Evolutionary conservation across 2,329 filamentous ascomycete species (phyloP).

Genomic region (Aspergillus fischeri): DNA sequence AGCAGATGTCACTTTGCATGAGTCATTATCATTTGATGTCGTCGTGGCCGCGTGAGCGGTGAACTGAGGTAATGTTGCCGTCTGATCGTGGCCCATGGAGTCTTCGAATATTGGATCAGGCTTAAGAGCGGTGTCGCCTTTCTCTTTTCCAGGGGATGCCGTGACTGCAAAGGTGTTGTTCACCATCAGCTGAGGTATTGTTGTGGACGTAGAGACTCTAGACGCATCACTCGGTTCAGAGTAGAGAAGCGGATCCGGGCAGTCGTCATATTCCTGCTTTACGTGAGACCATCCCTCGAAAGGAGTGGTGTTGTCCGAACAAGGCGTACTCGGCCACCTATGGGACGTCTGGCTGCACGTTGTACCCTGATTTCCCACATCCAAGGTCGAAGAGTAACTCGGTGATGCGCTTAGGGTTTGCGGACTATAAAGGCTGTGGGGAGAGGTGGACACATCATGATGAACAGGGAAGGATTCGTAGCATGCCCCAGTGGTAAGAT

Average conservation of each 20-base stretch:
- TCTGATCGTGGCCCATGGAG: background rate
- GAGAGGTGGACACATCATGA: constrained; percentile 19
- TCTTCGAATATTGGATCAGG: background rate
- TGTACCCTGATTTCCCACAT: constrained; percentile 9
- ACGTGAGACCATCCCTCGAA: constrained; percentile 9
- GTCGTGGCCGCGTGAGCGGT: constrained; percentile 6
- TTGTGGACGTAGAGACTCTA: background rate
- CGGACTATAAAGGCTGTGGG: constrained; percentile 22
- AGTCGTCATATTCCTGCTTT: constrained; percentile 11
- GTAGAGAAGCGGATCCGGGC: constrained; percentile 15
- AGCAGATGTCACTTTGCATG: constrained; percentile 31
- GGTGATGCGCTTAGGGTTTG: constrained; percentile 21
- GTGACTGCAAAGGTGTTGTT: background rate
- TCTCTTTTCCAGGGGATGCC: background rate
- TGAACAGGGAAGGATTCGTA: constrained; percentile 23
- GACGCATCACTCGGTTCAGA: constrained; percentile 1
- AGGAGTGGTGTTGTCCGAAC: constrained; percentile 18
- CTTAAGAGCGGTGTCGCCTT: background rate
- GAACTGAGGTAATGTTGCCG: background rate
- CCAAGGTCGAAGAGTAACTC: constrained; percentile 21
- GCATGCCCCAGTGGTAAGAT: constrained; percentile 14
- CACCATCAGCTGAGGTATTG: constrained; percentile 3
- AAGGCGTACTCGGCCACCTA: constrained; percentile 25
- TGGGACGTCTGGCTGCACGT: constrained; percentile 14
- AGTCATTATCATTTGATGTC: constrained; percentile 1